phyloP scores from a whole-genome alignment of 148 eudicot species.

The Simmondsia chinensis region DNA sequence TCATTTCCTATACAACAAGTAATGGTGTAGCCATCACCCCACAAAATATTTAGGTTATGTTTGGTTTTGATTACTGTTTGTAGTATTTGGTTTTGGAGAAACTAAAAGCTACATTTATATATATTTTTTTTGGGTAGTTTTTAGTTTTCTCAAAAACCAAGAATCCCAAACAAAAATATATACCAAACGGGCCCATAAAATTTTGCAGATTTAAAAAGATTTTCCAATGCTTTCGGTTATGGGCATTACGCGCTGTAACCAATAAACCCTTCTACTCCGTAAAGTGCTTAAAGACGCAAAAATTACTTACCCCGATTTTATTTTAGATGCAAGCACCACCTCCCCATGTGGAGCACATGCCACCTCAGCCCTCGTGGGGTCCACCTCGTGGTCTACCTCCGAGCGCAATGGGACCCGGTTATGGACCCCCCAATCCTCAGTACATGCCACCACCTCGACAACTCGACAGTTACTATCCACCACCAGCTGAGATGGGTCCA shows the following conservation, averaged over 20 bases:
- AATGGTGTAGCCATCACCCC: too few relatives aligned
- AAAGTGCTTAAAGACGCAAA: too few relatives aligned
- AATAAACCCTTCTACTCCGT: too few relatives aligned
- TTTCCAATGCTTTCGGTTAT: too few relatives aligned
- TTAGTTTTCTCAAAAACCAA: neutral
- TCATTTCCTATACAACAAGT: too few relatives aligned
- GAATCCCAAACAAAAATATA: neutral
- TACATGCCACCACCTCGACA: conserved; percentile 75
- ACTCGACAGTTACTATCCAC: conserved; percentile 59
- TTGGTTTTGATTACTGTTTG: too few relatives aligned
- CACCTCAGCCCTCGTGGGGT: conserved; percentile 73
- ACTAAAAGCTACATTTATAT: neutral
- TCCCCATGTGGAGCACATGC: conserved; percentile 51
- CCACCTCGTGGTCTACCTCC: conserved; percentile 63
- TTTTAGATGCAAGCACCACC: conserved; percentile 73
- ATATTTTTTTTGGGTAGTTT: neutral
- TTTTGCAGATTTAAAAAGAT: too few relatives aligned
- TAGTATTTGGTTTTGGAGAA: too few relatives aligned
- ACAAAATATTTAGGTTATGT: too few relatives aligned
- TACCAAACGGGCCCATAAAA: too few relatives aligned
- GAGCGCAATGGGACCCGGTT: conserved; percentile 47
- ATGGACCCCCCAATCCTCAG: conserved; percentile 45
- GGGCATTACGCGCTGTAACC: too few relatives aligned
- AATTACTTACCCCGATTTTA: too few relatives aligned
- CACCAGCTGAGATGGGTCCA: conserved; percentile 52